These are phyloP conservation scores for Chytriomyces hyalinus DNA, from an alignment of 192 early-diverging fungal species.

Conservation along the genomic window DNA sequence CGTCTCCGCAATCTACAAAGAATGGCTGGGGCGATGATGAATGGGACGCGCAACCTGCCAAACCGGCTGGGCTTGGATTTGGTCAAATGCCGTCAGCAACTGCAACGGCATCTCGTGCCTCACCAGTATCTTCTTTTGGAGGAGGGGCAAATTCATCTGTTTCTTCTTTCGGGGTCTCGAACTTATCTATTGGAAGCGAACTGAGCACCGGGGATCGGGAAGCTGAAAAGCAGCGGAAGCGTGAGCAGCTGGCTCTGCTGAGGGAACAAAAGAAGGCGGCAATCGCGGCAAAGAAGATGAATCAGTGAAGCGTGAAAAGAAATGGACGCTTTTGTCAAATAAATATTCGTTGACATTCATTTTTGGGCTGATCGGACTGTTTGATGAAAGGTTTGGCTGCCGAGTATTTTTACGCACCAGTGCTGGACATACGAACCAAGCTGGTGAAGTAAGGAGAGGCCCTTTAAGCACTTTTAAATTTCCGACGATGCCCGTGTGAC, in stretches of 20 bases:
- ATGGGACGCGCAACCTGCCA: conserved; percentile 22
- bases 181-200: too few relatives aligned
- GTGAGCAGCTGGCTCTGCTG: conserved; percentile 28
- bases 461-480: too few relatives aligned
- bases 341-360: too few relatives aligned
- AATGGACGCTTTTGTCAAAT: neutral
- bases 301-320: neutral
- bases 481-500: too few relatives aligned
- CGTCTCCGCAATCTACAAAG: neutral
- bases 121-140: neutral
- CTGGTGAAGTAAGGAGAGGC: too few relatives aligned
- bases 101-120: too few relatives aligned
- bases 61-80: neutral
- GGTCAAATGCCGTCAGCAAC: neutral
- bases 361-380: too few relatives aligned
- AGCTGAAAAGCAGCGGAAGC: conserved; percentile 29
- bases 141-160: neutral
- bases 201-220: conserved; percentile 21
- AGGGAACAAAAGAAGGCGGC: conserved; percentile 38
- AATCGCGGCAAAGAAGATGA: conserved; percentile 30
- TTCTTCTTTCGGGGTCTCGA: too few relatives aligned
- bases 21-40: conserved; percentile 35
- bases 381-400: too few relatives aligned
- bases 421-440: too few relatives aligned
- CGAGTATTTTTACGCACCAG: too few relatives aligned